Evolutionary conservation across 495 filamentous ascomycete genomes (phyloP).

Genomic region (Podospora comata): DNA sequence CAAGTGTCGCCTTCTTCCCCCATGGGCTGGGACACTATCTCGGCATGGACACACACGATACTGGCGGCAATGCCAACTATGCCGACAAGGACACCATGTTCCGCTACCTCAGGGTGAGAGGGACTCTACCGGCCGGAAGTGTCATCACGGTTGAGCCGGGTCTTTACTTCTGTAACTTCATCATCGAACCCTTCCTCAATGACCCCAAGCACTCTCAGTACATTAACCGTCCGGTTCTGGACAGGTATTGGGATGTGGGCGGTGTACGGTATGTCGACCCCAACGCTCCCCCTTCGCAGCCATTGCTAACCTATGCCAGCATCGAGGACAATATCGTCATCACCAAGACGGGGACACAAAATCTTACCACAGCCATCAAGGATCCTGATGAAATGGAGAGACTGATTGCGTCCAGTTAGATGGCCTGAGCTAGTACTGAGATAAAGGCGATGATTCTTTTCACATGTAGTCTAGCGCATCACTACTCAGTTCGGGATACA

Average conservation of each 20-base stretch:
- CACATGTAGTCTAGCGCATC: neutral
- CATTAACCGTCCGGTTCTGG: slow-evolving; percentile 69
- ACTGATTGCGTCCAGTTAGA: slow-evolving; percentile 42
- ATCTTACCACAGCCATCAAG: slow-evolving; percentile 76
- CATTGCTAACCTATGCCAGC: slow-evolving; percentile 29
- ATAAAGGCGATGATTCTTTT: neutral
- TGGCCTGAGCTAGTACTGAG: neutral
- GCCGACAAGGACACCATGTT: slow-evolving; percentile 81
- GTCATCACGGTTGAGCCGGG: slow-evolving; percentile 92
- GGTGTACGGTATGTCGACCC: slow-evolving; percentile 60
- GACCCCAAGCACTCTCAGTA: slow-evolving; percentile 65
- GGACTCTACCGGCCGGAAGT: slow-evolving; percentile 66
- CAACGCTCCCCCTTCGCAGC: neutral
- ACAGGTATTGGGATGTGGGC: slow-evolving; percentile 85
- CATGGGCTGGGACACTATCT: slow-evolving; percentile 91
- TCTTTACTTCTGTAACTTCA: slow-evolving; percentile 92
- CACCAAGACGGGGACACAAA: slow-evolving; percentile 71
- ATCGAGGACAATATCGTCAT: slow-evolving; percentile 73
- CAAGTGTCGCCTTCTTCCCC: slow-evolving; percentile 85
- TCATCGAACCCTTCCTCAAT: slow-evolving; percentile 77
- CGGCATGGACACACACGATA: slow-evolving; percentile 94
- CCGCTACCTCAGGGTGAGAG: slow-evolving; percentile 77
- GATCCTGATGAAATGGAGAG: slow-evolving; percentile 67
- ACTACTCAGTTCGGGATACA: neutral
- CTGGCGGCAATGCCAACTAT: slow-evolving; percentile 83